Conservation (phyloP, 495 filamentous ascomycete species). For the Hypoxylon lenormandii region DNA sequence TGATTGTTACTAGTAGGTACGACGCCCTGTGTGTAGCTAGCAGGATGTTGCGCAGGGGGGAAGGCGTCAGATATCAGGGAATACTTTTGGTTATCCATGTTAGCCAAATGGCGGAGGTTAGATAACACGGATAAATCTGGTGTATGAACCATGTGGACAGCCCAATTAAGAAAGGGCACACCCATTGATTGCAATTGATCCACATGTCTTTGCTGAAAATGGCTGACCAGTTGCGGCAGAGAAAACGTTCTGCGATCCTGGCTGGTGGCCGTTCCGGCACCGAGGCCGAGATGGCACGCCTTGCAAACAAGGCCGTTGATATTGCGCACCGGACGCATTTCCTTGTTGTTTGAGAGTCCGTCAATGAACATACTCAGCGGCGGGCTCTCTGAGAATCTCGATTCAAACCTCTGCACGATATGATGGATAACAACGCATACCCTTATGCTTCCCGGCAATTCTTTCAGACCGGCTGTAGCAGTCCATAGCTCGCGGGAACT, state of each 20-base stretch:
- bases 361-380: constrained; percentile 72
- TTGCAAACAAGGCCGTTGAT: constrained; percentile 74
- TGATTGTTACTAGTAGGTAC: not conserved
- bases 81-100: constrained; percentile 69
- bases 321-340: constrained; percentile 75
- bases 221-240: constrained; percentile 71
- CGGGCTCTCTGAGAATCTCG: constrained; percentile 67
- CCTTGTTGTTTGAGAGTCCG: constrained; percentile 71
- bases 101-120: constrained; percentile 59
- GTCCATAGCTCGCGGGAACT: constrained; percentile 73
- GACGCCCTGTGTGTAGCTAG: constrained; percentile 8
- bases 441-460: constrained; percentile 71
- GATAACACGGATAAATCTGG: constrained; percentile 65
- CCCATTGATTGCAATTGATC: constrained; percentile 48
- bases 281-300: constrained; percentile 63
- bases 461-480: constrained; percentile 68
- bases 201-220: constrained; percentile 74
- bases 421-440: constrained; percentile 74
- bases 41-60: constrained; percentile 53
- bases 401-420: constrained; percentile 65
- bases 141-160: constrained; percentile 75
- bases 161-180: constrained; percentile 67
- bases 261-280: constrained; percentile 50
- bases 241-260: constrained; percentile 66
- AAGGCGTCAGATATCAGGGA: constrained; percentile 70